phyloP scores from a whole-genome alignment of 805 yeast genomes.

The Jamesozyma piceae region DNA sequence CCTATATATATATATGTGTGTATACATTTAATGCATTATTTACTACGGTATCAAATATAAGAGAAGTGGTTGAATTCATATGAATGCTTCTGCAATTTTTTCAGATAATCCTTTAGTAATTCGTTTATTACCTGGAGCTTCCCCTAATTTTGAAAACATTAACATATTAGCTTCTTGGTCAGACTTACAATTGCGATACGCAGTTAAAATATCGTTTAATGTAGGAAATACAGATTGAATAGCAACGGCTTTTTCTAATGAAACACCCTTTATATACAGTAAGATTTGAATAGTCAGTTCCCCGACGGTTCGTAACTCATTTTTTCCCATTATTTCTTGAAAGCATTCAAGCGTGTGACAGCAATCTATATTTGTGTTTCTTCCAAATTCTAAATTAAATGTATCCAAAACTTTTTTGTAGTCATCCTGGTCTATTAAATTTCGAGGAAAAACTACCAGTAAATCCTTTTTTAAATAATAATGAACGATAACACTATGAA shows the following conservation, averaged over 20 bases:
- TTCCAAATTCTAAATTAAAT: constrained; percentile 38
- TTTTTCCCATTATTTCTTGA: constrained; percentile 60
- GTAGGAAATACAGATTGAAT: constrained; percentile 68
- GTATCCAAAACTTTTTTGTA: constrained; percentile 34
- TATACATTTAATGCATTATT: not conserved
- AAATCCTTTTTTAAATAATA: constrained; percentile 35
- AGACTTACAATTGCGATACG: constrained; percentile 21
- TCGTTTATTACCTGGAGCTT: constrained; percentile 28
- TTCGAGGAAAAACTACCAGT: constrained; percentile 44
- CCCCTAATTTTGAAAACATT: constrained; percentile 20
- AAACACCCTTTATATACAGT: constrained; percentile 70
- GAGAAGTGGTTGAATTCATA: no score
- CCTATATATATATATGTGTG: no score
- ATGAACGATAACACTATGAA: constrained; percentile 45
- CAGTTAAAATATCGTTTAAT: constrained; percentile 42
- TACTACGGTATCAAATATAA: no score
- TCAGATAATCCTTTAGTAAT: constrained; percentile 28
- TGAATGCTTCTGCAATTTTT: constrained; percentile 22
- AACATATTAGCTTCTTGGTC: constrained; percentile 22
- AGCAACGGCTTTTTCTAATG: constrained; percentile 74
- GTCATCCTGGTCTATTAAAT: constrained; percentile 42
- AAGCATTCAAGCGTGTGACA: constrained; percentile 47
- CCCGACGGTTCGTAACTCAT: constrained; percentile 57
- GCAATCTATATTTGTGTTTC: constrained; percentile 25
- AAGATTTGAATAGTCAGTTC: constrained; percentile 71